Conservation (phyloP, 208 protist species). For the Trypanosoma cruzi region DNA sequence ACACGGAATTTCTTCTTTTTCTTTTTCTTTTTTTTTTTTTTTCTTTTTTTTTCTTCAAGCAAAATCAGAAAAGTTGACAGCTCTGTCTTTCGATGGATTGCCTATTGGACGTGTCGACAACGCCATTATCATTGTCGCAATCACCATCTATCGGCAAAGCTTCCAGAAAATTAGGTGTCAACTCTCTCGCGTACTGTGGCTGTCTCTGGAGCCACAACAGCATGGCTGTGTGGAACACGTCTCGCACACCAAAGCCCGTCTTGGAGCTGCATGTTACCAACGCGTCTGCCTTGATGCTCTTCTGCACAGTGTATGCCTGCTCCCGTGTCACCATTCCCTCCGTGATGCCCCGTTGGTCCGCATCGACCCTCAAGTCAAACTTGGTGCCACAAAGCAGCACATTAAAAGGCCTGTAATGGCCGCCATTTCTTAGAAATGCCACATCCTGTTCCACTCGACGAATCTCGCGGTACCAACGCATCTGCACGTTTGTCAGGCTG, state of each 20-base stretch:
- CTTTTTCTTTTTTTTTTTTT: slow-evolving; percentile 17
- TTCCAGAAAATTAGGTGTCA: neutral
- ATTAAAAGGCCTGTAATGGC: slow-evolving; percentile 10
- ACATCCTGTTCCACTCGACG: slow-evolving; percentile 20
- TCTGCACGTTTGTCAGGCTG: slow-evolving; percentile 27
- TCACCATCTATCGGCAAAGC: neutral
- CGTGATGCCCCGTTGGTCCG: slow-evolving; percentile 4
- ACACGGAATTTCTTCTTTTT: slow-evolving; percentile 4
- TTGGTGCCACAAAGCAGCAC: slow-evolving; percentile 27
- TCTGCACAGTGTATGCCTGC: slow-evolving; percentile 20
- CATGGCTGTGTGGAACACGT: slow-evolving; percentile 29
- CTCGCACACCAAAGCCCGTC: slow-evolving; percentile 23
- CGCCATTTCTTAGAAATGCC: neutral
- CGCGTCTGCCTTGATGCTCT: slow-evolving; percentile 26
- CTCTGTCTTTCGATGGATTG: neutral
- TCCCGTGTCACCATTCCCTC: slow-evolving; percentile 26
- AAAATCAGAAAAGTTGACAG: slow-evolving; percentile 16
- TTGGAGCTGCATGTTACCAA: slow-evolving; percentile 31
- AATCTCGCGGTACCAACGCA: slow-evolving; percentile 30
- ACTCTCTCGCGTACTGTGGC: neutral
- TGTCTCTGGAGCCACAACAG: slow-evolving; percentile 27
- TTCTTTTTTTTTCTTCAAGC: neutral
- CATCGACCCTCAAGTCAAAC: slow-evolving; percentile 19
- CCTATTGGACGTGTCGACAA: neutral
- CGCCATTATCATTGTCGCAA: neutral